Evolutionary conservation across 495 filamentous ascomycete species (phyloP), one percentile per base, ranked within the genome.

Genomic region (Xylaria grammica): DNA sequence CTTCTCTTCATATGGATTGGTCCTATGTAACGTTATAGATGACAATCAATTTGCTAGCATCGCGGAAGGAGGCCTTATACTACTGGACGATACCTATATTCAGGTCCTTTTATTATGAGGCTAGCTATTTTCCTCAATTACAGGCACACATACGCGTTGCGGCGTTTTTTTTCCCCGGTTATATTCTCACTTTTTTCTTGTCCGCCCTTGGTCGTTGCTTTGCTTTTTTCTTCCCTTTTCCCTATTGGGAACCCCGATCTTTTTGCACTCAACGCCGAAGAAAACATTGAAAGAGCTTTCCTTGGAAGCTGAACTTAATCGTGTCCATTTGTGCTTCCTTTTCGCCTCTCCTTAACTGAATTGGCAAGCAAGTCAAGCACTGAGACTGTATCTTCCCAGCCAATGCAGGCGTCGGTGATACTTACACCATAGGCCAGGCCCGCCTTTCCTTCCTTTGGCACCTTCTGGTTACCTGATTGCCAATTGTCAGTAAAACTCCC

Each of bases 361-460:
- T 88, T 83, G 10, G 95, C 96, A 44, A 99, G 83, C 40, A 81
- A 78, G 68, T 91, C 91, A 13, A 99, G 84, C 15, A 93, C 89
- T 3, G 75, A 77, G 67, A 94, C 88, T n/a, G 95, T 99, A 68
- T 95, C 92, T 67, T 96, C 90, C 92, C 92, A 97, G 73, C 86
- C 81, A 70, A 99, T 97, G 75, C 96, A 99, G 42, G 96, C 95
- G 79, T 99, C 96, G 3, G 96, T 99, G 75, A 99, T 98, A 69
- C 90, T 94, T 73, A 98, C 90, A 71, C 95, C 95, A 73, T 98
- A 96, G 78, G 96, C 92, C 66, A 99, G 86, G 29, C 89, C 92
- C 32, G 82, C 79, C 79, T 93, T 95, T 70, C 95, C 95, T 81
- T 97, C 93, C 51, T 85, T 80, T 1, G 93, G 91, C 17, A 97